Evolutionary conservation across 371 early-diverging fungal species (phyloP).

Genomic region (Choanephora cucurbitarum): DNA sequence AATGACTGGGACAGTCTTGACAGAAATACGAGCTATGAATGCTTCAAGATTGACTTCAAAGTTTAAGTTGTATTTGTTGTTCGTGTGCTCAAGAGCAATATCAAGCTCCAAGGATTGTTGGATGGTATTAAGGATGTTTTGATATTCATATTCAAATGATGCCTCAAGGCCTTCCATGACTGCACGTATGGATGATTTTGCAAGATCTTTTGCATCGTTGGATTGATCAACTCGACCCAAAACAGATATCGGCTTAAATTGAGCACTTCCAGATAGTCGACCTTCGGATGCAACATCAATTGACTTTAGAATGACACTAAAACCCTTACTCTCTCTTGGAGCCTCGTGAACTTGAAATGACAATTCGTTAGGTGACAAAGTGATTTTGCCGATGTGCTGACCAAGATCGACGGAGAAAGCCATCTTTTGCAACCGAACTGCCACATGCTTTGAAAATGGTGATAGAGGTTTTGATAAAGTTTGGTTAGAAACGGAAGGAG

Average conservation of each 20-base stretch:
- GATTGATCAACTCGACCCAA: slow-evolving; percentile 18
- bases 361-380: slow-evolving; percentile 49
- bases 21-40: slow-evolving; percentile 47
- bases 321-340: slow-evolving; percentile 46
- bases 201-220: not conserved
- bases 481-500: not conserved
- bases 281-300: slow-evolving; percentile 60
- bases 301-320: slow-evolving; percentile 41
- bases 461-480: slow-evolving; percentile 1
- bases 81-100: slow-evolving; percentile 25
- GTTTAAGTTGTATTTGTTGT: slow-evolving; percentile 11
- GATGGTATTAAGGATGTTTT: slow-evolving; percentile 57
- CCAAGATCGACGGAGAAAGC: slow-evolving; percentile 70
- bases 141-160: slow-evolving; percentile 70
- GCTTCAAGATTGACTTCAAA: slow-evolving; percentile 26
- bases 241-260: slow-evolving; percentile 34
- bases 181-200: slow-evolving; percentile 22
- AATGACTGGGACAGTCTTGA: slow-evolving; percentile 67
- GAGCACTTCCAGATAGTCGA: slow-evolving; percentile 54
- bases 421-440: slow-evolving; percentile 51
- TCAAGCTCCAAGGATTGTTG: slow-evolving; percentile 43
- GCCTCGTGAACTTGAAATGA: slow-evolving; percentile 47
- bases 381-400: slow-evolving; percentile 74
- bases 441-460: slow-evolving; percentile 58
- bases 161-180: slow-evolving; percentile 43